A percentile compares a stretch with the other conserved stretches of the same genome.
Evolutionary conservation across 179 eudicot species (phyloP).

Genomic region (Patellifolia procumbens): DNA sequence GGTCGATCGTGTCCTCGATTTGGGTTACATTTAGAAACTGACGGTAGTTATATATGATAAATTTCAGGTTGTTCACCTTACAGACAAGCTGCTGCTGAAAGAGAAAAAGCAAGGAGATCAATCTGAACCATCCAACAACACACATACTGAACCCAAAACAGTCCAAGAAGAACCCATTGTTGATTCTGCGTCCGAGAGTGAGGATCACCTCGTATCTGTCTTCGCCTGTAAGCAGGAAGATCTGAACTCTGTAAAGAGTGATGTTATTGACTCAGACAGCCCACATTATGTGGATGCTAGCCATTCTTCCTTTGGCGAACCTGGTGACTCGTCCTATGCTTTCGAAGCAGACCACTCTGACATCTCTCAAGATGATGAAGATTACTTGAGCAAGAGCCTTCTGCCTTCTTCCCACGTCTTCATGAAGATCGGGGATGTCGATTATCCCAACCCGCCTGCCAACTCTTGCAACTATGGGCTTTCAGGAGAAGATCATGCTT

Average conservation of each 20-base stretch:
- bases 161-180: slow-evolving; percentile 19
- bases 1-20: background rate
- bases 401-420: slow-evolving; percentile 34
- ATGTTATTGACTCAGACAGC: slow-evolving; percentile 53
- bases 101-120: slow-evolving; percentile 31
- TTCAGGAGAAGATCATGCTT: slow-evolving; percentile 52
- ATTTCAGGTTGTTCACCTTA: slow-evolving; percentile 50
- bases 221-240: slow-evolving; percentile 42
- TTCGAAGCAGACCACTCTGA: slow-evolving; percentile 62
- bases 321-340: slow-evolving; percentile 49
- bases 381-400: slow-evolving; percentile 40
- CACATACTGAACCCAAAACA: slow-evolving; percentile 20
- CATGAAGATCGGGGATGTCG: slow-evolving; percentile 37
- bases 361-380: slow-evolving; percentile 64
- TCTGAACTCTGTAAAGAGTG: slow-evolving; percentile 43
- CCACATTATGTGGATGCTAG: slow-evolving; percentile 41
- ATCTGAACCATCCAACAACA: slow-evolving; percentile 28
- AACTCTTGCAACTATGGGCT: slow-evolving; percentile 46
- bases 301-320: slow-evolving; percentile 45
- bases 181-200: slow-evolving; percentile 37
- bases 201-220: slow-evolving; percentile 29
- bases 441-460: slow-evolving; percentile 26
- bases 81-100: slow-evolving; percentile 46
- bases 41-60: background rate
- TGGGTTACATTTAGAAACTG: background rate